Base-by-base conservation (phyloP, 1,284 basidiomycete species). In the Cryptococcus hybrid region DNA sequence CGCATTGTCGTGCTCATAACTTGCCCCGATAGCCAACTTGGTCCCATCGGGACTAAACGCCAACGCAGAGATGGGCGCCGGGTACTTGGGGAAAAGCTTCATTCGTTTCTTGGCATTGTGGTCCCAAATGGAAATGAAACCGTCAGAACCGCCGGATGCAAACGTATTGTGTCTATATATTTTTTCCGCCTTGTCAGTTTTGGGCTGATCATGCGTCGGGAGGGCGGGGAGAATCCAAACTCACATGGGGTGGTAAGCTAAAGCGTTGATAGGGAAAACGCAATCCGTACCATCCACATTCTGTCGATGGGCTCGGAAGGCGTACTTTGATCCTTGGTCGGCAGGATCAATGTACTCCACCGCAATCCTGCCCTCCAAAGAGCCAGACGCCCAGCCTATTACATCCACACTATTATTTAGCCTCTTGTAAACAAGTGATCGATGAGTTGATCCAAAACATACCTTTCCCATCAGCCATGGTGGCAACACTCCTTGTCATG, bases 241-340 rank as follows among this genome's bases (percentile, higher is more conserved):
- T 62, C 72, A 92, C 84, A 84, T 80, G 0, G 95, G 92, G 69
- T 98, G 92, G 80, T 98, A 99, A 0, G 91, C 91, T 37, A 99
- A 83, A 0, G 89, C 85, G 70, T 98, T 96, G 63, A 99, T 94
- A 0, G 95, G 93, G 85, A 92, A 99, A n/a, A 98, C 93, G 62
- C 93, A 90, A 73, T 99, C 96, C n/a, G 90, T 88, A 40, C 89
- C 90, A 50, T 91, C 87, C 52, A 93, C 86, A 1, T 89, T 86
- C 71, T 92, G 88, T 15, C 95, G 84, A 72, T 99, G 95, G 67
- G 94, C 97, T 73, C 98, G 94, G 84, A 98, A 99, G 2, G 96
- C 96, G 74, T 99, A 99, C 78, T 97, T 97, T 74, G 89, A 88
- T 13, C 88, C 85, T 75, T 97, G 92, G 0, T 83, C 81, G 30